phyloP scores from a whole-genome alignment of 345 rosid genomes.

The Mangifera indica region DNA sequence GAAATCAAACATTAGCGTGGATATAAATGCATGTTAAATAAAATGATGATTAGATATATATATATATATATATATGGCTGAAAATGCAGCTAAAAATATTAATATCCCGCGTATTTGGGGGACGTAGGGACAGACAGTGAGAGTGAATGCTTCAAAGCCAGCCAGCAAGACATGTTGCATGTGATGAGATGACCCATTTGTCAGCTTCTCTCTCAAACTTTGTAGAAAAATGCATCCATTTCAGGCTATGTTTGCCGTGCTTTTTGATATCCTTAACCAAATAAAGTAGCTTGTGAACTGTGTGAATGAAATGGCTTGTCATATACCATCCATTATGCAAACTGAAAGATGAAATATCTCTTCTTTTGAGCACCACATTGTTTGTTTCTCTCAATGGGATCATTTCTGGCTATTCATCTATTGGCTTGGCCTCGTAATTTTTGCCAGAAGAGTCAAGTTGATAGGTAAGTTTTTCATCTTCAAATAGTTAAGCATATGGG shows the following conservation, averaged over 20 bases:
- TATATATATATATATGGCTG: too few species aligned
- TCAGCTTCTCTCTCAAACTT: conserved; percentile 7
- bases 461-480: too few species aligned
- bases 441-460: too few species aligned
- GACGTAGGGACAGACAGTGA: background rate
- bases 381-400: background rate
- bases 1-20: too few species aligned
- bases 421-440: background rate
- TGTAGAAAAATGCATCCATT: conserved; percentile 18
- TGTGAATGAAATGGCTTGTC: background rate
- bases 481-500: too few species aligned
- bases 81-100: too few species aligned
- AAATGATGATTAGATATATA: too few species aligned
- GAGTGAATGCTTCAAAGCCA: background rate
- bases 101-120: background rate
- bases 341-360: background rate
- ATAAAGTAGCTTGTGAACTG: conserved; percentile 1
- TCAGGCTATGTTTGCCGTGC: background rate
- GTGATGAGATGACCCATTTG: conserved; percentile 19
- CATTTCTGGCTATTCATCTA: background rate
- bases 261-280: conserved; percentile 23
- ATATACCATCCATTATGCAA: background rate
- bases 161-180: background rate
- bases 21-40: too few species aligned
- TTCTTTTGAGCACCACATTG: conserved; percentile 1